These are phyloP conservation scores for Gossypium arboreum DNA, from an alignment of 345 rosid genomes.

Conservation along the genomic window DNA sequence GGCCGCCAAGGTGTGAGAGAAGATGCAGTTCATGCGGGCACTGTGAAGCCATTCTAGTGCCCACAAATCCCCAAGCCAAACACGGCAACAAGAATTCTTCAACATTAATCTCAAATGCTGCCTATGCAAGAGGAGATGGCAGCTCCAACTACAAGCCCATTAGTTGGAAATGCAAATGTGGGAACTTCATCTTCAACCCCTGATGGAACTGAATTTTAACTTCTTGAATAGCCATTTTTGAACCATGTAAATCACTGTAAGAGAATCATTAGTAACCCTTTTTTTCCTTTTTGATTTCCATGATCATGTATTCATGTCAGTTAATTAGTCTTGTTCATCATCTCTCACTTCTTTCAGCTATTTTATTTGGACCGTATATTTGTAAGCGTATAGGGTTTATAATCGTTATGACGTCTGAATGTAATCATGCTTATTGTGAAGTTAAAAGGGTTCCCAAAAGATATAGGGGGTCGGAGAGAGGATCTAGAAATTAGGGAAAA, in stretches of 20 bases:
- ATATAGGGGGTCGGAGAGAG: too few relatives aligned
- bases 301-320: too few relatives aligned
- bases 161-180: conserved; percentile 99
- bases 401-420: neutral
- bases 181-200: conserved; percentile 80
- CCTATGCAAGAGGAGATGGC: conserved; percentile 55
- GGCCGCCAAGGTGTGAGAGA: conserved; percentile 80
- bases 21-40: conserved; percentile 72
- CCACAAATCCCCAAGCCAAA: conserved; percentile 59
- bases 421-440: neutral
- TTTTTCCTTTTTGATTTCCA: too few relatives aligned
- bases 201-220: conserved; percentile 21
- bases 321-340: too few relatives aligned
- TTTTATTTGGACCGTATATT: neutral
- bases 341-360: too few relatives aligned
- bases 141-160: conserved; percentile 74
- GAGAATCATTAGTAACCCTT: neutral
- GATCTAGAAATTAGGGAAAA: neutral
- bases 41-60: conserved; percentile 89
- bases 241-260: neutral
- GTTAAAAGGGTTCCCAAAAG: neutral
- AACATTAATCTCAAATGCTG: conserved; percentile 22
- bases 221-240: neutral
- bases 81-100: conserved; percentile 27
- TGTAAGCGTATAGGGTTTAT: neutral